These are phyloP conservation scores for Eucalyptus melliodora DNA, from an alignment of 345 rosid genomes.

Conservation along the genomic window DNA sequence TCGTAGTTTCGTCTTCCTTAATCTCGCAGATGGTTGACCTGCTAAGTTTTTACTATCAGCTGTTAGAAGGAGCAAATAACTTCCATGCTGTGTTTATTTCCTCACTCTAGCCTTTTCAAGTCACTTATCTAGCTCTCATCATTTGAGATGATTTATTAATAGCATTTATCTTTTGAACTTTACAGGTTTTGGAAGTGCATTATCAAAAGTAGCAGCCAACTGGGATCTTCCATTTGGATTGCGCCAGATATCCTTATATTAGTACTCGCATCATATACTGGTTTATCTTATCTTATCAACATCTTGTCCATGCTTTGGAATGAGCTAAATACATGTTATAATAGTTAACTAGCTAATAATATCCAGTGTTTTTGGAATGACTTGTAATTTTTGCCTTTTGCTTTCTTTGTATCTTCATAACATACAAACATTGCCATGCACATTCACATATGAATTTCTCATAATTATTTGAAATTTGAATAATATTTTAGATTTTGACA, in stretches of 20 bases:
- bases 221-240: constrained; percentile 58
- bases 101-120: neutral
- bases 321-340: neutral
- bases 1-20: neutral
- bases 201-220: constrained; percentile 68
- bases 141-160: neutral
- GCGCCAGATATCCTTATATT: constrained; percentile 79
- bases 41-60: neutral
- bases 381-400: neutral
- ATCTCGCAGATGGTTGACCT: neutral
- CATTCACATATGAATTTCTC: neutral
- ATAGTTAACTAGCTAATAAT: neutral
- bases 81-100: neutral
- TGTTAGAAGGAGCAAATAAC: neutral
- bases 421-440: neutral
- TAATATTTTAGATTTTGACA: neutral
- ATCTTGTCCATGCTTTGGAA: neutral
- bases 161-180: neutral
- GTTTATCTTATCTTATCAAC: neutral
- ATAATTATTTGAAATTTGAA: neutral
- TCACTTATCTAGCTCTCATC: neutral
- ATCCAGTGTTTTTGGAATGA: neutral
- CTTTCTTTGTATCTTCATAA: neutral
- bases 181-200: constrained; percentile 77
- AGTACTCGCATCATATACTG: neutral